Conservation (phyloP, 176 grass and related monocot genomes). For the Musa beccarii region DNA sequence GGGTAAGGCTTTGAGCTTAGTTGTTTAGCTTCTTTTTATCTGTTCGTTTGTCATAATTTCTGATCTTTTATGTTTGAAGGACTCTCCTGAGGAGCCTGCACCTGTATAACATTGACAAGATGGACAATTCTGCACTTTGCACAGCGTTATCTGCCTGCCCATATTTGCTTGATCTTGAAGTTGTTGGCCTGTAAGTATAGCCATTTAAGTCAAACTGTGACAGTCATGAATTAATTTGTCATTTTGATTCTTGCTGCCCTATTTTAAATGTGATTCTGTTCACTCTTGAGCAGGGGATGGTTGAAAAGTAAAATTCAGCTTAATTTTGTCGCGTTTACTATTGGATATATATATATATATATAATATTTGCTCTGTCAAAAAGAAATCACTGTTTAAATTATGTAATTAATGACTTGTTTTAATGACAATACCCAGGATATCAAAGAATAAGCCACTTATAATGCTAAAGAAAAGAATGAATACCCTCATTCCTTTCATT, state of each 20-base stretch:
- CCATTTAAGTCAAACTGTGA: neutral
- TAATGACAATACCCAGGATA: neutral
- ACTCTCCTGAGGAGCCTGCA: conserved; percentile 20
- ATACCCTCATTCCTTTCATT: neutral
- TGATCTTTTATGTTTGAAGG: conserved; percentile 9
- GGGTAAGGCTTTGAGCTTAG: conserved; percentile 16
- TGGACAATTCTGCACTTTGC: conserved; percentile 17
- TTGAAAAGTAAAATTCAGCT: neutral
- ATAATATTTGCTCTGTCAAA: neutral
- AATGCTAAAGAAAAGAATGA: neutral
- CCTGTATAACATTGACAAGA: conserved; percentile 30
- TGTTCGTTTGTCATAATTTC: neutral
- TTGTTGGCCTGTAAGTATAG: conserved; percentile 32
- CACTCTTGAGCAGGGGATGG: neutral
- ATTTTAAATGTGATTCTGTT: neutral
- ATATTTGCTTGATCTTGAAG: conserved; percentile 27
- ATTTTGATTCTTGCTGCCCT: neutral
- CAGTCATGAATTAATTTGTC: neutral
- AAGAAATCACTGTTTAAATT: neutral
- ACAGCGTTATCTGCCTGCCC: conserved; percentile 17
- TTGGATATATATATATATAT: neutral
- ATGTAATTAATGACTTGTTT: neutral
- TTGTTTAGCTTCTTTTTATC: neutral
- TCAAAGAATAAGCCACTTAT: neutral
- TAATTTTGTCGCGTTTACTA: neutral